Evolutionary conservation across 1,284 basidiomycete genomes (phyloP).

Genomic region (Sutorius eximius): DNA sequence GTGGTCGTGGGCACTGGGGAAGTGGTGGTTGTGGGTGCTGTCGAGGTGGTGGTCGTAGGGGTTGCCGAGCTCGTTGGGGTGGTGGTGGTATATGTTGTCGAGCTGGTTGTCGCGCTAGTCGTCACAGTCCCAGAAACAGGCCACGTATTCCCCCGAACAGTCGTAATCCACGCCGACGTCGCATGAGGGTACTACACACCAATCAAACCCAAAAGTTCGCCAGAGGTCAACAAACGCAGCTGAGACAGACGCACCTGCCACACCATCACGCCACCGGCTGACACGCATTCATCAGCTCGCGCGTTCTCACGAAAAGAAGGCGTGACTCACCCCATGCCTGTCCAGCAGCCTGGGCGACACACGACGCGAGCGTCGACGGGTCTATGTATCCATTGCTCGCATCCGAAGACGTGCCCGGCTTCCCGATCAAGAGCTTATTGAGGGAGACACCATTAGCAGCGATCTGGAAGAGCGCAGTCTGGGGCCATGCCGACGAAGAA

Average conservation of each 20-base stretch:
- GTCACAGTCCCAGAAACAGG: constrained; percentile 11
- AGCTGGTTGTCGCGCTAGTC: neutral
- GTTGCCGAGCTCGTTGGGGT: neutral
- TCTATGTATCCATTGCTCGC: constrained; percentile 60
- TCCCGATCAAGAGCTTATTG: constrained; percentile 60
- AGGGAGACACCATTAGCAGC: constrained; percentile 53
- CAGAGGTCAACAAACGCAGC: neutral
- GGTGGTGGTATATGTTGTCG: neutral
- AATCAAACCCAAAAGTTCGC: constrained; percentile 40
- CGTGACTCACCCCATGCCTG: constrained; percentile 54
- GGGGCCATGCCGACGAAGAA: constrained; percentile 43
- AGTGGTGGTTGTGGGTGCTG: constrained; percentile 1
- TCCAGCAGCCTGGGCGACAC: constrained; percentile 52
- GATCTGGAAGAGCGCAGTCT: constrained; percentile 61
- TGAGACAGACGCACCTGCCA: constrained; percentile 34
- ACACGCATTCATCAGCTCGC: neutral
- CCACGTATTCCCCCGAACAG: constrained; percentile 28
- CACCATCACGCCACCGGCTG: constrained; percentile 53
- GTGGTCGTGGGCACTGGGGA: neutral
- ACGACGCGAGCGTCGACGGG: constrained; percentile 52
- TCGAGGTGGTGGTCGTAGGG: neutral
- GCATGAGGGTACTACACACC: constrained; percentile 32
- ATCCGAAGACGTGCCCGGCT: constrained; percentile 53
- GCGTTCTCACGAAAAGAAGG: neutral
- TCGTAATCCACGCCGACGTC: constrained; percentile 21